phyloP scores from a whole-genome alignment of 2,329 filamentous ascomycete species.

The Pseudodiploospora longispora region DNA sequence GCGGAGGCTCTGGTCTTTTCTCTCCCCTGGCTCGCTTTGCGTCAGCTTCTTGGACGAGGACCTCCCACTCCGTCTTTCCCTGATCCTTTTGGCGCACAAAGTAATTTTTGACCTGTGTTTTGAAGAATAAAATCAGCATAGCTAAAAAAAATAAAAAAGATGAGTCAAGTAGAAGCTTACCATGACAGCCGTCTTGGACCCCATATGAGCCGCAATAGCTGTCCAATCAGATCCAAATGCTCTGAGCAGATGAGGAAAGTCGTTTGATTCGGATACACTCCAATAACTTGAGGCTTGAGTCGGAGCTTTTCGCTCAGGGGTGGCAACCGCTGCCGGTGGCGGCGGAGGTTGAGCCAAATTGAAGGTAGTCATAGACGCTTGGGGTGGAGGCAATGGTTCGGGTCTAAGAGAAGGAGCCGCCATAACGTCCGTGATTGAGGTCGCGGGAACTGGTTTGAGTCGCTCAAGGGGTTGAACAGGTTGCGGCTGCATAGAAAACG shows the following conservation, averaged over 20 bases:
- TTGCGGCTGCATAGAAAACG: constrained; percentile 26
- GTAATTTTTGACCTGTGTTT: constrained; percentile 57
- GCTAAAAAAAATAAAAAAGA: not conserved
- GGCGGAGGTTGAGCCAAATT: constrained; percentile 37
- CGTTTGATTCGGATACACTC: constrained; percentile 73
- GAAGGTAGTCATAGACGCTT: constrained; percentile 41
- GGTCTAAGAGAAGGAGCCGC: constrained; percentile 48
- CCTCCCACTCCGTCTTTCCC: constrained; percentile 50
- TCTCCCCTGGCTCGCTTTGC: constrained; percentile 47
- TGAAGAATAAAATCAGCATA: not conserved
- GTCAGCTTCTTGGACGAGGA: constrained; percentile 53
- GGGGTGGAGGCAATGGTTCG: constrained; percentile 40
- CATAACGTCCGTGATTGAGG: constrained; percentile 45
- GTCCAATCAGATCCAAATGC: constrained; percentile 75
- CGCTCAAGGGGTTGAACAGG: constrained; percentile 25
- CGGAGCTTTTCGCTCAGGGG: constrained; percentile 40
- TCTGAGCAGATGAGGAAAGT: constrained; percentile 64
- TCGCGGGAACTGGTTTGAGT: constrained; percentile 23
- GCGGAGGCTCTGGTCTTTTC: constrained; percentile 50
- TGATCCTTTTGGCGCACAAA: constrained; percentile 56
- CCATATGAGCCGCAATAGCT: constrained; percentile 69
- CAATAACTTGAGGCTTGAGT: constrained; percentile 72
- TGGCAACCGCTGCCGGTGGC: not conserved
- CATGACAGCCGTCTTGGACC: constrained; percentile 81
- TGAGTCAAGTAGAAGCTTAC: constrained; percentile 35